phyloP scores from a whole-genome alignment of 2,329 filamentous ascomycete genomes.

The Alternaria gansuensis region DNA sequence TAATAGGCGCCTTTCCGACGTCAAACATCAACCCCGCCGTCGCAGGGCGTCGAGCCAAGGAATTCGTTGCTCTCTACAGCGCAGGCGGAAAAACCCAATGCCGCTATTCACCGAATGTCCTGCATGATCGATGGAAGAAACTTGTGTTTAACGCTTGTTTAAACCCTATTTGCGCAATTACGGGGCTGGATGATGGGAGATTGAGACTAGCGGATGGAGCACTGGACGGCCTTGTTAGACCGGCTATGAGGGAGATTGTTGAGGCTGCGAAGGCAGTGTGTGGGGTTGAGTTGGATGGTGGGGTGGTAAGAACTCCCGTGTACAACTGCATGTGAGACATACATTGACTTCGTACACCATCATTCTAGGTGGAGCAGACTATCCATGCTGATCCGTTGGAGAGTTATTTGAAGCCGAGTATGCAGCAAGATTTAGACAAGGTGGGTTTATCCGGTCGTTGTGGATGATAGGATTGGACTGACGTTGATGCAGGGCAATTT shows the following conservation, averaged over 20 bases:
- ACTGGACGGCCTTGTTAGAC: constrained; percentile 60
- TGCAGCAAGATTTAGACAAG: constrained; percentile 64
- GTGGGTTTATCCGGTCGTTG: constrained; percentile 28
- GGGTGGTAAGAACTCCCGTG: constrained; percentile 37
- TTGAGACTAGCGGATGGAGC: constrained; percentile 59
- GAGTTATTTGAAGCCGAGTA: constrained; percentile 62
- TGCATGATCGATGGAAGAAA: constrained; percentile 60
- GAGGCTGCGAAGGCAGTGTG: constrained; percentile 55
- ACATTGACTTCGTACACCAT: no score
- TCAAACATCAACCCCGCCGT: constrained; percentile 41
- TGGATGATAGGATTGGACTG: background rate
- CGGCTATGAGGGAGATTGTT: constrained; percentile 64
- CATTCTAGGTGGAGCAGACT: constrained; percentile 49
- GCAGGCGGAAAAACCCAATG: constrained; percentile 58
- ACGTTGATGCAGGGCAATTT: constrained; percentile 57
- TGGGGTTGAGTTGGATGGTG: constrained; percentile 57
- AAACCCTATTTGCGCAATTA: constrained; percentile 64
- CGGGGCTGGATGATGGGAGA: constrained; percentile 61
- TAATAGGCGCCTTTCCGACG: constrained; percentile 61
- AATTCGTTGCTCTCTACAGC: constrained; percentile 61
- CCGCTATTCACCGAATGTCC: constrained; percentile 55
- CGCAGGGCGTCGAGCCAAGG: constrained; percentile 47
- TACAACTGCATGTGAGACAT: no score
- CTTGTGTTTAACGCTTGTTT: constrained; percentile 62
- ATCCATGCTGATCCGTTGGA: constrained; percentile 62